A percentile compares a stretch with the other conserved stretches of the same genome.
Evolutionary conservation across 352 stramenopile species (phyloP).

Genomic region (Globisporangium heterothallicum): DNA sequence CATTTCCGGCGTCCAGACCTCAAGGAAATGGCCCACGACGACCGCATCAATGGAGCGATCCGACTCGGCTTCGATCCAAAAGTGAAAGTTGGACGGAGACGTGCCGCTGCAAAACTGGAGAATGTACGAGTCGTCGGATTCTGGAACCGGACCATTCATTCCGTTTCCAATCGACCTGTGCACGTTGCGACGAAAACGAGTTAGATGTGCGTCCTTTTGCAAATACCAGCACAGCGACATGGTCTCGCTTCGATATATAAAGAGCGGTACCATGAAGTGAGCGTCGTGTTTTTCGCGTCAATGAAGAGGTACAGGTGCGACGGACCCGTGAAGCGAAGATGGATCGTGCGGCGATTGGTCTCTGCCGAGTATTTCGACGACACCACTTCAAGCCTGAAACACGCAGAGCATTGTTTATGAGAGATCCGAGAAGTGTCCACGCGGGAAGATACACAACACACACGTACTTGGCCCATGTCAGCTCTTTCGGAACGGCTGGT

Average conservation of each 20-base stretch:
- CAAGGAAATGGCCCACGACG: slow-evolving; percentile 66
- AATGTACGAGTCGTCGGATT: slow-evolving; percentile 68
- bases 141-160: slow-evolving; percentile 40
- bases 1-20: slow-evolving; percentile 44
- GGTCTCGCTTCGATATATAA: too few species aligned
- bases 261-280: slow-evolving; percentile 58
- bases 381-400: slow-evolving; percentile 42
- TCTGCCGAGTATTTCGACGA: slow-evolving; percentile 45
- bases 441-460: too few species aligned
- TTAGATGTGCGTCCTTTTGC: too few species aligned
- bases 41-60: slow-evolving; percentile 44
- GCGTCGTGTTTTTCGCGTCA: slow-evolving; percentile 56
- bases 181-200: background rate
- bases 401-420: background rate
- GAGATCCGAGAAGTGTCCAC: too few species aligned
- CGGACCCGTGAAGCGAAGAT: slow-evolving; percentile 60
- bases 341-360: slow-evolving; percentile 53
- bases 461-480: slow-evolving; percentile 27
- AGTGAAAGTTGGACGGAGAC: slow-evolving; percentile 57
- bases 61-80: slow-evolving; percentile 67
- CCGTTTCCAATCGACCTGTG: slow-evolving; percentile 66
- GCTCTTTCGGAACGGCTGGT: slow-evolving; percentile 20
- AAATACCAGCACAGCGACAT: too few species aligned
- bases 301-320: slow-evolving; percentile 74
- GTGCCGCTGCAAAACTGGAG: slow-evolving; percentile 64